Conservation (phyloP, 441 rosid genomes). For the Euphorbia celastroides region DNA sequence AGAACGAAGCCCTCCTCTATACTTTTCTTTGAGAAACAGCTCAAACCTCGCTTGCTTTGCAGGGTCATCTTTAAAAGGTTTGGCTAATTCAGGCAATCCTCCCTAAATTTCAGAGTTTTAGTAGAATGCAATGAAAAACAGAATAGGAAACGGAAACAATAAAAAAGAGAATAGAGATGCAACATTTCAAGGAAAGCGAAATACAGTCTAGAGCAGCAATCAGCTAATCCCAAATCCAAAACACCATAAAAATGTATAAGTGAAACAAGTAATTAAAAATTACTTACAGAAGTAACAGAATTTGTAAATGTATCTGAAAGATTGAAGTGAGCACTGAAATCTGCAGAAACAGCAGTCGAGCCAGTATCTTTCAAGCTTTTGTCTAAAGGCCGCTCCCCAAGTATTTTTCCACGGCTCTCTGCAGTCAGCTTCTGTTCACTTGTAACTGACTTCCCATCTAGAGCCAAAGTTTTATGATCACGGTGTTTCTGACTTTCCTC, state of each 20-base stretch:
- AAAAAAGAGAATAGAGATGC: conserved; percentile 11
- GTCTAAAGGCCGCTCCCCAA: conserved; percentile 89
- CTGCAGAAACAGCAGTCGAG: conserved; percentile 42
- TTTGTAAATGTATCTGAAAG: conserved; percentile 85
- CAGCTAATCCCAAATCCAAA: conserved; percentile 9
- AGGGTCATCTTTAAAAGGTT: conserved; percentile 81
- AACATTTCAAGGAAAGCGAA: background rate
- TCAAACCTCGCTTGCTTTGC: conserved; percentile 93
- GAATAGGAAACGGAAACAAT: conserved; percentile 13
- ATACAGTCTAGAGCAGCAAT: conserved; percentile 7
- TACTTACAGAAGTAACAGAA: conserved; percentile 63
- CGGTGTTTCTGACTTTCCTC: conserved; percentile 69
- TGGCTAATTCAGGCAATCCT: conserved; percentile 54
- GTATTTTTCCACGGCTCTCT: conserved; percentile 75
- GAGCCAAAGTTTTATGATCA: conserved; percentile 43
- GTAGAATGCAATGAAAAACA: conserved; percentile 14
- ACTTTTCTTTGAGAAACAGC: conserved; percentile 87
- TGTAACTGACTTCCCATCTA: conserved; percentile 49
- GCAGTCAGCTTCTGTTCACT: conserved; percentile 66
- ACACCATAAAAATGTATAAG: conserved; percentile 6
- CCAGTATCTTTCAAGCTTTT: conserved; percentile 53
- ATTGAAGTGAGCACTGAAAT: conserved; percentile 54
- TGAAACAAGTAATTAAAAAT: conserved; percentile 18
- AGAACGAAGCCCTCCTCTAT: conserved; percentile 86
- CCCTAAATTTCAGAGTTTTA: conserved; percentile 31